Evolutionary conservation across 1,284 basidiomycete genomes (phyloP).

Genomic region (Ceraceosorus bombacis): DNA sequence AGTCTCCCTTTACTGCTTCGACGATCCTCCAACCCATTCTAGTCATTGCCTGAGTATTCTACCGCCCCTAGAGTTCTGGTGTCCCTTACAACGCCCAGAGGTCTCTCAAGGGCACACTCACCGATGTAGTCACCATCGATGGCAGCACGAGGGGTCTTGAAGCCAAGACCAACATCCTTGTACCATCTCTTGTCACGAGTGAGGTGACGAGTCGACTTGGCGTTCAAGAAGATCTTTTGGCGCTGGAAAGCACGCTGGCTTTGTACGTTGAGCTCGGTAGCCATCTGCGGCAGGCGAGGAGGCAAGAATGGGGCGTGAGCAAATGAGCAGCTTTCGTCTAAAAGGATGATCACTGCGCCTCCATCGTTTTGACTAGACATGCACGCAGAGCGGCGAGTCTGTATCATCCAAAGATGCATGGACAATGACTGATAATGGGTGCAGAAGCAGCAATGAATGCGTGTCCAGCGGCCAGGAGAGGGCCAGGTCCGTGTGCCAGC

Average conservation of each 20-base stretch:
- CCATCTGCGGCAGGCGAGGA: conserved; percentile 34
- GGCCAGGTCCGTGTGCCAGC: no score
- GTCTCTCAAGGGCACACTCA: conserved; percentile 17
- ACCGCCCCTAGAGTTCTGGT: neutral
- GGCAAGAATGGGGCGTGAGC: neutral
- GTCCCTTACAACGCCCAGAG: neutral
- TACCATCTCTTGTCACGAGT: conserved; percentile 98
- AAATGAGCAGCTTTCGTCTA: conserved; percentile 1
- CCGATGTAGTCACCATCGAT: conserved; percentile 93
- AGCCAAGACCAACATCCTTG: conserved; percentile 57
- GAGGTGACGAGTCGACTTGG: conserved; percentile 82
- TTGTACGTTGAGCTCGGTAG: conserved; percentile 16
- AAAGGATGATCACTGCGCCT: neutral
- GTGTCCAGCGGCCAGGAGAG: no score
- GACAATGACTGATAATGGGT: no score
- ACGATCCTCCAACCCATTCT: neutral
- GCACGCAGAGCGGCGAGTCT: neutral
- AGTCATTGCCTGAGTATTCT: neutral
- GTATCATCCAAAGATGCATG: no score
- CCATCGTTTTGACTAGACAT: neutral
- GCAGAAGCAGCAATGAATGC: no score
- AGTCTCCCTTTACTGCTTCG: neutral
- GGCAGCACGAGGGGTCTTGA: conserved; percentile 80
- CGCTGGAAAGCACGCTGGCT: conserved; percentile 45
- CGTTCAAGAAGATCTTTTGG: conserved; percentile 97